These are phyloP conservation scores for Mycena sp. DNA, from an alignment of 1,284 basidiomycete species.

Conservation along the genomic window DNA sequence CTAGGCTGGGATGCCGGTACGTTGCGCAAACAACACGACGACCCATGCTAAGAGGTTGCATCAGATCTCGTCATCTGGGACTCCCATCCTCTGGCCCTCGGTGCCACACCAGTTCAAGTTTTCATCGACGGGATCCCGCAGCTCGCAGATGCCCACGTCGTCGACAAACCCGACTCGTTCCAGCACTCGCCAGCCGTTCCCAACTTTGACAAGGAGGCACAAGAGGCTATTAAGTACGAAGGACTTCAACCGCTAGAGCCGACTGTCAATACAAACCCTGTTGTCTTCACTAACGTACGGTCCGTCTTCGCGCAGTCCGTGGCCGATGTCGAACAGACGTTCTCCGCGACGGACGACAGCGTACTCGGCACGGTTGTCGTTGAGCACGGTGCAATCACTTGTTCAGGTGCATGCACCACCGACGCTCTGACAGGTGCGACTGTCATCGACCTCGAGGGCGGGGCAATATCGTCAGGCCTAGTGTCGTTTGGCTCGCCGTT, in stretches of 20 bases:
- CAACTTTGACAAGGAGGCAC: conserved; percentile 68
- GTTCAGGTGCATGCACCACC: conserved; percentile 36
- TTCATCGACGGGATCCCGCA: conserved; percentile 77
- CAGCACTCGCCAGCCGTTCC: conserved; percentile 67
- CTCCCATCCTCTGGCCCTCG: conserved; percentile 82
- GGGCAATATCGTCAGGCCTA: conserved; percentile 64
- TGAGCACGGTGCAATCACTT: conserved; percentile 57
- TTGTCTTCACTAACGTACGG: conserved; percentile 60
- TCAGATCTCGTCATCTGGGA: conserved; percentile 89
- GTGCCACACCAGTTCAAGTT: conserved; percentile 73
- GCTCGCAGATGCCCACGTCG: conserved; percentile 51
- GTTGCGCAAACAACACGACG: conserved; percentile 19
- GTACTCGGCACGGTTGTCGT: conserved; percentile 49
- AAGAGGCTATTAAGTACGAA: conserved; percentile 62
- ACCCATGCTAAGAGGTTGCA: too few species aligned
- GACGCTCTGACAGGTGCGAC: conserved; percentile 29
- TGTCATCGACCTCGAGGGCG: conserved; percentile 53
- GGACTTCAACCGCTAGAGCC: conserved; percentile 70
- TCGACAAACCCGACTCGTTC: conserved; percentile 56
- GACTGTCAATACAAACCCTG: conserved; percentile 17
- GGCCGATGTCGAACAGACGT: conserved; percentile 39
- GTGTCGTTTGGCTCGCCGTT: conserved; percentile 68
- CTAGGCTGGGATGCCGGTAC: conserved; percentile 52
- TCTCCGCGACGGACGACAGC: conserved; percentile 34
- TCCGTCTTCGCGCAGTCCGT: conserved; percentile 40